phyloP scores from a whole-genome alignment of 2,329 filamentous ascomycete genomes.

The Chaetomium strumarium region DNA sequence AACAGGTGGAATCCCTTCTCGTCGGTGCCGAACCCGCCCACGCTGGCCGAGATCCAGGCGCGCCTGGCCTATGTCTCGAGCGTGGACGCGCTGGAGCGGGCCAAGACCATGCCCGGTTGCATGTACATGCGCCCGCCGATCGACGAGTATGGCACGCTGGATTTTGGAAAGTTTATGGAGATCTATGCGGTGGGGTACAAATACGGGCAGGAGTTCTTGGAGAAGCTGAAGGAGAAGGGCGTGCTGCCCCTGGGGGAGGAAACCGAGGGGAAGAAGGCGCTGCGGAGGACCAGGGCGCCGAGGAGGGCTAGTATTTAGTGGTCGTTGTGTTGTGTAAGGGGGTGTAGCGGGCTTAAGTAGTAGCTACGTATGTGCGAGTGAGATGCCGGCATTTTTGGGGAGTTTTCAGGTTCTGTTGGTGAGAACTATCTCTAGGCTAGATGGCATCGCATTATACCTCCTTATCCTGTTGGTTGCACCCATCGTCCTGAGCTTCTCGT shows the following conservation, averaged over 20 bases:
- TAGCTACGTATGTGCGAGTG: neutral
- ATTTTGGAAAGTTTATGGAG: constrained; percentile 97
- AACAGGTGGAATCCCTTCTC: constrained; percentile 98
- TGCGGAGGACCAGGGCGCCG: constrained; percentile 74
- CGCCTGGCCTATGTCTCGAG: constrained; percentile 91
- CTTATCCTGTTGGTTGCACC: too few relatives aligned
- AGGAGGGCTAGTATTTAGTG: constrained; percentile 66
- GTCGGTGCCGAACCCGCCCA: constrained; percentile 81
- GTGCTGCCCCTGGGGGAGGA: constrained; percentile 64
- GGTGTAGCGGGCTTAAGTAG: neutral
- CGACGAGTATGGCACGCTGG: constrained; percentile 86
- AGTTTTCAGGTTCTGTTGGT: neutral
- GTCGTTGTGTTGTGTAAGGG: neutral
- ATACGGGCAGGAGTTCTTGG: constrained; percentile 76
- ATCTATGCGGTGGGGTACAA: constrained; percentile 85
- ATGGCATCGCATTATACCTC: neutral
- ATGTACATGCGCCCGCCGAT: constrained; percentile 96
- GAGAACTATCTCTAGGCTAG: neutral
- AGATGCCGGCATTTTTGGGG: too few relatives aligned
- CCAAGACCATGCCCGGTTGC: constrained; percentile 85
- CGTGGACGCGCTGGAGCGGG: constrained; percentile 87
- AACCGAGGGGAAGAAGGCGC: constrained; percentile 68
- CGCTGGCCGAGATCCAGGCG: constrained; percentile 91
- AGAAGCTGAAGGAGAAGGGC: constrained; percentile 70
- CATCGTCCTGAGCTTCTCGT: neutral